A percentile compares a stretch with the other conserved stretches of the same genome.
phyloP scores from a whole-genome alignment of 169 alveolate genomes.

The Amoebophrya sp. region DNA sequence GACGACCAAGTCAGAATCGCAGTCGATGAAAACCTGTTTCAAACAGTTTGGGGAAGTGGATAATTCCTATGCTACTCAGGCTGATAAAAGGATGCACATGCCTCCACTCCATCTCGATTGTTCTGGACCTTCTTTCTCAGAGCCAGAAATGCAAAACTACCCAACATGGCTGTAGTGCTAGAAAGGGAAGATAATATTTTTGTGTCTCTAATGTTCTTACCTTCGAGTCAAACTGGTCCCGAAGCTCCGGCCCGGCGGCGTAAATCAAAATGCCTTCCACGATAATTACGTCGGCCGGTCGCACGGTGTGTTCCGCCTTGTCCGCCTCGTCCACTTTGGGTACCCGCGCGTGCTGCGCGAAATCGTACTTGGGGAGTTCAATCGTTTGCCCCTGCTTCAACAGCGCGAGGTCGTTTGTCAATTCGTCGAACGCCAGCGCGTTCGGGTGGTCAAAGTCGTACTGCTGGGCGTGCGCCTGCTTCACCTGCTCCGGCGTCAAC shows the following conservation, averaged over 20 bases:
- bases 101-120: too few relatives aligned
- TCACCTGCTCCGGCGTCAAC: slow-evolving; percentile 55
- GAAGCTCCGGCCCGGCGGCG: not conserved
- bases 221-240: slow-evolving; percentile 62
- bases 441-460: slow-evolving; percentile 75
- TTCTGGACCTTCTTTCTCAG: too few relatives aligned
- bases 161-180: too few relatives aligned
- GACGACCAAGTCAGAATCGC: slow-evolving; percentile 67
- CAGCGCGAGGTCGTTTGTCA: slow-evolving; percentile 42
- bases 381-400: slow-evolving; percentile 50
- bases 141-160: too few relatives aligned
- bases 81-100: too few relatives aligned
- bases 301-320: slow-evolving; percentile 18
- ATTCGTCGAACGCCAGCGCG: slow-evolving; percentile 64
- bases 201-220: too few relatives aligned
- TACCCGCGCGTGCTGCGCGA: slow-evolving; percentile 50
- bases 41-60: too few relatives aligned
- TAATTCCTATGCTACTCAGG: too few relatives aligned
- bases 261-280: slow-evolving; percentile 70
- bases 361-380: slow-evolving; percentile 62
- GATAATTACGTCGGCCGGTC: slow-evolving; percentile 60
- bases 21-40: slow-evolving; percentile 64
- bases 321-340: not conserved
- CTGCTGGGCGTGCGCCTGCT: slow-evolving; percentile 39
- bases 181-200: too few relatives aligned